Conservation (phyloP, 352 stramenopile genomes). For the Pythium volutum region DNA sequence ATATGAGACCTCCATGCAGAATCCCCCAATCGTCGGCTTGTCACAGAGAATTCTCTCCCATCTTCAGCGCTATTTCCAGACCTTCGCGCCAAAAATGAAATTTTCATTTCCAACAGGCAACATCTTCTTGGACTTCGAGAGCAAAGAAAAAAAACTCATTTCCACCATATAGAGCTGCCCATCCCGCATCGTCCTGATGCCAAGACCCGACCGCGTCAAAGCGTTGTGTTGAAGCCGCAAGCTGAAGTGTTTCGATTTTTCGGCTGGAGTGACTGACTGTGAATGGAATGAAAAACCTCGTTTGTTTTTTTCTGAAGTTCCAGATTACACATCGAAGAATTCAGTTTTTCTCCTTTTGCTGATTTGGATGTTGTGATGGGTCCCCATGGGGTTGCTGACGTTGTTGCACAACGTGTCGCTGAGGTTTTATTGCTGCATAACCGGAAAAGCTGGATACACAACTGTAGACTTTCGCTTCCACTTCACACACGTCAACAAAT, state of each 20-base stretch:
- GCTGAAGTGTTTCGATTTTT: background rate
- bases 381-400: background rate
- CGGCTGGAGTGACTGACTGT: background rate
- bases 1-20: background rate
- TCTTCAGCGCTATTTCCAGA: background rate
- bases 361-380: slow-evolving; percentile 3
- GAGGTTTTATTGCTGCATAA: slow-evolving; percentile 10
- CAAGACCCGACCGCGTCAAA: too few species aligned
- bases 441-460: slow-evolving; percentile 2
- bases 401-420: background rate
- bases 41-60: background rate
- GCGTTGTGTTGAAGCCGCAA: too few species aligned
- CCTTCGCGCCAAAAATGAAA: background rate
- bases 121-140: too few species aligned
- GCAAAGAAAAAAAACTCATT: too few species aligned
- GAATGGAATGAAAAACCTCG: slow-evolving; percentile 1
- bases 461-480: slow-evolving; percentile 7
- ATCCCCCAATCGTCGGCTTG: background rate
- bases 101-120: too few species aligned
- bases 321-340: background rate
- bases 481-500: slow-evolving; percentile 20
- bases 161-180: too few species aligned
- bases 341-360: background rate
- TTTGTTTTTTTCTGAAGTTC: background rate
- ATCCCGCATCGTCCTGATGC: too few species aligned